Base-by-base conservation (phyloP, 306 rosid species). In the Lathyrus tuberosus region DNA sequence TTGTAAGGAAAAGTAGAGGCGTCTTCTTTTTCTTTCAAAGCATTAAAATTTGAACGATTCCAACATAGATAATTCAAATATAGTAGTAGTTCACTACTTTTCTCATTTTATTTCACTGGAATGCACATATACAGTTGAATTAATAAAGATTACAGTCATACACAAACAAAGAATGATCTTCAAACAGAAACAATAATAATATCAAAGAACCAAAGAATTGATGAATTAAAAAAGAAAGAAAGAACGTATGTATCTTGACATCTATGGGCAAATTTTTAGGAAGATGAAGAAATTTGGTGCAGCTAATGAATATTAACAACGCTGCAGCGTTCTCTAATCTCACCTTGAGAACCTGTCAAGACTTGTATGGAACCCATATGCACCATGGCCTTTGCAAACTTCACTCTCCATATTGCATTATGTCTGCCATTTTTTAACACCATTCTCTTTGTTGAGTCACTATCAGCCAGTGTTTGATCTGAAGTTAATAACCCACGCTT, bases 341-440 rank as follows among this genome's bases (percentile, higher is more conserved):
- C 83, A 0, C 83, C 83, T 30, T 71, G 20, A 4, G 73, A 52
- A 4, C 81, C 81, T 0, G 83, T 82, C 2, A 79, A 41, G 38
- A 79, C 86, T 0, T 79, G 62, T 0, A 82, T 66, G 7, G 83
- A 70, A 30, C 86, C 86, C 86, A 82, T 82, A 1, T 63, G 78
- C 31, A 78, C 76, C 86, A 82, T 82, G 30, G 86, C 86, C 33
- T 66, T 62, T 0, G 79, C 81, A 67, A 75, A 82, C 70, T 78
- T 82, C 1, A 14, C 4, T 8, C 78, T 40, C 83, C 86, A 82
- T 0, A 5, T n/a, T 0, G 62, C 38, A 41, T 70, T 73, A 46
- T 75, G 5, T 6, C 17, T 37, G 1, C 57, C 83, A 82, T 82
- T 82, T 33, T 14, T 75, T 1, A 66, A 10, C 47, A 75, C 83